phyloP scores from a whole-genome alignment of 768 basidiomycete genomes.

The Lepiota subincarnata region DNA sequence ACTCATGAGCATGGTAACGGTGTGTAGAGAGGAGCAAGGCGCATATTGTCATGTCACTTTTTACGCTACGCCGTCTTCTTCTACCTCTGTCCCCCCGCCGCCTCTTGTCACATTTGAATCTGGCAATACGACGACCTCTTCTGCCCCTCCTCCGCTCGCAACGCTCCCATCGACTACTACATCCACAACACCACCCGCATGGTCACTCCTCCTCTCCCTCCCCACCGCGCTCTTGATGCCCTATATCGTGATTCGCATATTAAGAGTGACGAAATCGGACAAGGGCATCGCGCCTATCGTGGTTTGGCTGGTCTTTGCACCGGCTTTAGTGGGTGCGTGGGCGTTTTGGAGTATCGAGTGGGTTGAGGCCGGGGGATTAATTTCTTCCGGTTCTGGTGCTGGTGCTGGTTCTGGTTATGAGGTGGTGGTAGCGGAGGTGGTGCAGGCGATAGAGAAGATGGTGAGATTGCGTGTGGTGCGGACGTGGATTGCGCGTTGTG shows the following conservation, averaged over 20 bases:
- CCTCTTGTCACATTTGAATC: not conserved
- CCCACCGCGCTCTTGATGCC: slow-evolving; percentile 57
- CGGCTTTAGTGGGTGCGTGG: slow-evolving; percentile 55
- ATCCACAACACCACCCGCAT: slow-evolving; percentile 42
- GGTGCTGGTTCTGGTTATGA: not conserved
- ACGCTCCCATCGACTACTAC: slow-evolving; percentile 1
- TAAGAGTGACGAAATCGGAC: slow-evolving; percentile 69
- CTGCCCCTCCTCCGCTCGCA: not conserved
- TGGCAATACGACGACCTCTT: not conserved
- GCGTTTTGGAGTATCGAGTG: slow-evolving; percentile 83
- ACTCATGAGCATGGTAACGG: slow-evolving; percentile 75
- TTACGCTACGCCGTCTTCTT: slow-evolving; percentile 67
- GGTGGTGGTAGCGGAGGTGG: not conserved
- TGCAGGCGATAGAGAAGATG: not conserved
- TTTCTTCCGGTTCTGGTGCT: not conserved
- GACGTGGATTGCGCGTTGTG: slow-evolving; percentile 58
- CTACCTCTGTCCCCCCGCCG: slow-evolving; percentile 35
- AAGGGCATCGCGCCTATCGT: slow-evolving; percentile 65
- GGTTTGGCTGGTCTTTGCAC: slow-evolving; percentile 54
- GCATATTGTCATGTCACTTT: slow-evolving; percentile 89
- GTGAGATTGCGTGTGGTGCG: slow-evolving; percentile 44
- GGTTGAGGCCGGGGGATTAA: slow-evolving; percentile 36
- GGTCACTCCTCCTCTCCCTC: slow-evolving; percentile 54
- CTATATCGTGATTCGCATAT: slow-evolving; percentile 45
- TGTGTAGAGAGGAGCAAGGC: slow-evolving; percentile 94